Conservation (phyloP, 2,329 filamentous ascomycete genomes). For the Sporothrix dimorphospora region DNA sequence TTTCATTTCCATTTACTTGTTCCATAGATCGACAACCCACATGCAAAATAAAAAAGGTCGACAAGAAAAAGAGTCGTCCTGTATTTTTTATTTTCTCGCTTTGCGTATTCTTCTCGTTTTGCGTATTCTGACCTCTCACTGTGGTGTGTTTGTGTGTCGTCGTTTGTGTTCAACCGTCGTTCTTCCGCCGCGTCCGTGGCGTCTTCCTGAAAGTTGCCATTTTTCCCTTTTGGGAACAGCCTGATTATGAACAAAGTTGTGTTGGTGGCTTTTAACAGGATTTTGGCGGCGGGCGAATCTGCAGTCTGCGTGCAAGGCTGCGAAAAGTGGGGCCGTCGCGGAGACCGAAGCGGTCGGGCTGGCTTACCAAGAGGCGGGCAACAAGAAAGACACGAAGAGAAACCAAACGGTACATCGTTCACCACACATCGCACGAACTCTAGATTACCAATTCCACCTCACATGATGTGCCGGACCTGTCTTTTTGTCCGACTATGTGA, state of each 20-base stretch:
- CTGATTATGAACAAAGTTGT: too few relatives aligned
- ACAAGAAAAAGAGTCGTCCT: background rate
- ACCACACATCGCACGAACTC: background rate
- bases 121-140: too few relatives aligned
- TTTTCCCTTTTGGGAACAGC: background rate
- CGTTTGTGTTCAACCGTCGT: background rate
- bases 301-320: background rate
- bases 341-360: background rate
- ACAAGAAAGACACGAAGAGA: background rate
- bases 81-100: background rate
- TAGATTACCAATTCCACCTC: background rate
- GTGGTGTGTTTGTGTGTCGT: background rate
- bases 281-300: background rate
- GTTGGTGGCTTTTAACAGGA: too few relatives aligned
- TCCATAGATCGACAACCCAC: background rate
- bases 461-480: background rate
- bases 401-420: background rate
- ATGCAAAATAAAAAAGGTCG: background rate
- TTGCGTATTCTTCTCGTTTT: background rate
- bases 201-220: background rate
- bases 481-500: background rate
- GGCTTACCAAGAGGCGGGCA: constrained; percentile 8
- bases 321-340: background rate
- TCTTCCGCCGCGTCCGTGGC: background rate
- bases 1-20: background rate